A percentile compares a stretch with the other conserved stretches of the same genome.
Evolutionary conservation across 1,284 basidiomycete species (phyloP).

Genomic region (Malassezia sp.): DNA sequence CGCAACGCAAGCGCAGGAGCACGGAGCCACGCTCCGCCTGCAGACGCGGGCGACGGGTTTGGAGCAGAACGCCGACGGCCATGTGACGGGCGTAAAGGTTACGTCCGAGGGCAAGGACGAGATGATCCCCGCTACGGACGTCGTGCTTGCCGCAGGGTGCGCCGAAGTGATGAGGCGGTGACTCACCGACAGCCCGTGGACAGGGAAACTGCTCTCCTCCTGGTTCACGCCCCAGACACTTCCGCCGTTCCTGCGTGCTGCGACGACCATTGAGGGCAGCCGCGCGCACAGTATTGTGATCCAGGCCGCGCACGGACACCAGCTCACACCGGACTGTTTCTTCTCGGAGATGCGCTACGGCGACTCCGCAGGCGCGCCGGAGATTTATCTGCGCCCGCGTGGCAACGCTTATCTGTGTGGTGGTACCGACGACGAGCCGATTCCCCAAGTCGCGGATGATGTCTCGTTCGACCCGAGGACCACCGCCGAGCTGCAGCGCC

Average conservation of each 20-base stretch:
- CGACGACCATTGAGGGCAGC: conserved; percentile 46
- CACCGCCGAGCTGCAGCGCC: conserved; percentile 48
- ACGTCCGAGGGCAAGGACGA: conserved; percentile 13
- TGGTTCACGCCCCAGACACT: conserved; percentile 50
- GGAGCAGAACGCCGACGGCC: conserved; percentile 16
- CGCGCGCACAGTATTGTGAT: conserved; percentile 52
- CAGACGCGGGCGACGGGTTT: conserved; percentile 35
- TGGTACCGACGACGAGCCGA: conserved; percentile 47
- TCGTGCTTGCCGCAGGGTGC: conserved; percentile 61
- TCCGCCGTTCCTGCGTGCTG: conserved; percentile 40
- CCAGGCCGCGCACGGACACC: conserved; percentile 25
- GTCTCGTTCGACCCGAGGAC: conserved; percentile 39
- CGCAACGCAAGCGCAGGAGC: conserved; percentile 52
- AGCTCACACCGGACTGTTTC: conserved; percentile 48
- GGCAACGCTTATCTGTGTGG: conserved; percentile 48
- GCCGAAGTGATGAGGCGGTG: neutral
- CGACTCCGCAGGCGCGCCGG: conserved; percentile 22
- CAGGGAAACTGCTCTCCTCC: conserved; percentile 53
- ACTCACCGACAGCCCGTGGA: conserved; percentile 61
- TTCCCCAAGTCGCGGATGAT: conserved; percentile 42
- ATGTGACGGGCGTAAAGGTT: conserved; percentile 20
- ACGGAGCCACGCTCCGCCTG: conserved; percentile 49
- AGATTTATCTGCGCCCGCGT: conserved; percentile 44
- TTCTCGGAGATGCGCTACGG: conserved; percentile 52
- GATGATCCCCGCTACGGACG: conserved; percentile 40